Percentiles rank a stretch among this genome's conserved stretches.
These are phyloP conservation scores for Porcisia deanei DNA, from an alignment of 208 protist genomes.

Conservation along the genomic window DNA sequence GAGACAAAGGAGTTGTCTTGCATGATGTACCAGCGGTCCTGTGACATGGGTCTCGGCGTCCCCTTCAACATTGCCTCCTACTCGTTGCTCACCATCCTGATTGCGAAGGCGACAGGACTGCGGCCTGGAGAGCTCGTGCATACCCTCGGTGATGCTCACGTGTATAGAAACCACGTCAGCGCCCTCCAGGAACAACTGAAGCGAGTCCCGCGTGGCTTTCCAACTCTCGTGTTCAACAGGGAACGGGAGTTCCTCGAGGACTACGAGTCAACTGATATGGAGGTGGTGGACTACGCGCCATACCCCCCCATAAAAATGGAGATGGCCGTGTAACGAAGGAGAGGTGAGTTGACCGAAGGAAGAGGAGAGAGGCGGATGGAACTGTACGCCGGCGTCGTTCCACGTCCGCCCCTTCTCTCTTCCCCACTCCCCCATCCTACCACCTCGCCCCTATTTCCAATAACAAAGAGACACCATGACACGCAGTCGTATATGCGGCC, in stretches of 20 bases:
- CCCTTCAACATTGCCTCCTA: constrained; percentile 99
- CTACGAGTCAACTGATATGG: constrained; percentile 94
- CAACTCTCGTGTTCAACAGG: constrained; percentile 69
- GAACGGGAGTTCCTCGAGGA: constrained; percentile 90
- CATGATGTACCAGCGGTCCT: constrained; percentile 94
- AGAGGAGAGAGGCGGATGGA: too few relatives aligned
- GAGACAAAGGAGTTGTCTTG: constrained; percentile 93
- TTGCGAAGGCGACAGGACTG: constrained; percentile 93
- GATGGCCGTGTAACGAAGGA: constrained; percentile 94
- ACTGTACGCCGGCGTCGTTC: too few relatives aligned
- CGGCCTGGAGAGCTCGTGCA: constrained; percentile 97
- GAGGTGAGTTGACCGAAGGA: neutral
- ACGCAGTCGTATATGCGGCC: too few relatives aligned
- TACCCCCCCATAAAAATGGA: constrained; percentile 96
- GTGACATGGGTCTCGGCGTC: constrained; percentile 98
- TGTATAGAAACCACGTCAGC: constrained; percentile 98
- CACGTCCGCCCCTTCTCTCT: too few relatives aligned
- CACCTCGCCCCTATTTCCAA: too few relatives aligned
- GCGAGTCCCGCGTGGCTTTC: constrained; percentile 94
- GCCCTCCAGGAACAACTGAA: constrained; percentile 94
- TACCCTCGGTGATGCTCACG: constrained; percentile 97
- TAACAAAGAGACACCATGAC: too few relatives aligned
- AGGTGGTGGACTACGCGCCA: constrained; percentile 95
- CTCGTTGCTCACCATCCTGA: constrained; percentile 94
- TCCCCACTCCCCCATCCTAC: too few relatives aligned